phyloP scores from a whole-genome alignment of 2,329 filamentous ascomycete species.

The Aspergillus pseudotamarii region DNA sequence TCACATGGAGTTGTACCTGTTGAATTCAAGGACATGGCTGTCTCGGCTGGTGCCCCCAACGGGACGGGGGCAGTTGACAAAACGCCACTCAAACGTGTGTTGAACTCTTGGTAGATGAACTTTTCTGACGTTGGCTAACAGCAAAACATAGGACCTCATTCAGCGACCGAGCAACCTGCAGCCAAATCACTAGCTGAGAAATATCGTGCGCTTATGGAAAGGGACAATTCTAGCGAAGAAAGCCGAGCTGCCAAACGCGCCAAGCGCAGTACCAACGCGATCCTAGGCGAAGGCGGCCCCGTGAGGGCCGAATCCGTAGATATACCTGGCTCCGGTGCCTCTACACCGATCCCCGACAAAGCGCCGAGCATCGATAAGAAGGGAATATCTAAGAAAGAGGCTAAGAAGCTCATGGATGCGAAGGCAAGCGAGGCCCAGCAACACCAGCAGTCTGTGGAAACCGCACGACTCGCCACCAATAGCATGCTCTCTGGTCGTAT shows the following conservation, averaged over 20 bases:
- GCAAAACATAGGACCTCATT: slow-evolving; percentile 36
- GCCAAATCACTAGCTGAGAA: slow-evolving; percentile 49
- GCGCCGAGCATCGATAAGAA: slow-evolving; percentile 67
- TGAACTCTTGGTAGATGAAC: slow-evolving; percentile 1
- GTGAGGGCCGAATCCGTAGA: slow-evolving; percentile 60
- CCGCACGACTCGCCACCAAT: slow-evolving; percentile 75
- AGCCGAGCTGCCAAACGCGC: slow-evolving; percentile 68
- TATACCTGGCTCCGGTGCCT: slow-evolving; percentile 63
- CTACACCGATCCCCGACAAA: slow-evolving; percentile 47
- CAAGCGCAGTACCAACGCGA: slow-evolving; percentile 60
- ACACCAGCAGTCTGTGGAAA: slow-evolving; percentile 80
- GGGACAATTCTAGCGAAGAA: slow-evolving; percentile 74
- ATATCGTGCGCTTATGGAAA: slow-evolving; percentile 65
- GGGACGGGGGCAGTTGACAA: slow-evolving; percentile 42
- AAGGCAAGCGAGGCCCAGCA: slow-evolving; percentile 77
- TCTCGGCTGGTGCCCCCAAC: slow-evolving; percentile 30
- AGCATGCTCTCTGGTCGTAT: slow-evolving; percentile 56
- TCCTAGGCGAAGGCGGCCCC: slow-evolving; percentile 53
- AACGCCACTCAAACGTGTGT: slow-evolving; percentile 43
- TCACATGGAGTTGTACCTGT: slow-evolving; percentile 78
- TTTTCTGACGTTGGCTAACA: slow-evolving; percentile 18
- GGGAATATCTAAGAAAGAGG: slow-evolving; percentile 82
- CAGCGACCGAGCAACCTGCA: slow-evolving; percentile 44
- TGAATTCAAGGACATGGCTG: slow-evolving; percentile 74
- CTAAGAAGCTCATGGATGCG: slow-evolving; percentile 71